A percentile compares a stretch with the other conserved stretches of the same genome.
Conservation (phyloP, 768 basidiomycete species). For the Boletus vermiculosoides region DNA sequence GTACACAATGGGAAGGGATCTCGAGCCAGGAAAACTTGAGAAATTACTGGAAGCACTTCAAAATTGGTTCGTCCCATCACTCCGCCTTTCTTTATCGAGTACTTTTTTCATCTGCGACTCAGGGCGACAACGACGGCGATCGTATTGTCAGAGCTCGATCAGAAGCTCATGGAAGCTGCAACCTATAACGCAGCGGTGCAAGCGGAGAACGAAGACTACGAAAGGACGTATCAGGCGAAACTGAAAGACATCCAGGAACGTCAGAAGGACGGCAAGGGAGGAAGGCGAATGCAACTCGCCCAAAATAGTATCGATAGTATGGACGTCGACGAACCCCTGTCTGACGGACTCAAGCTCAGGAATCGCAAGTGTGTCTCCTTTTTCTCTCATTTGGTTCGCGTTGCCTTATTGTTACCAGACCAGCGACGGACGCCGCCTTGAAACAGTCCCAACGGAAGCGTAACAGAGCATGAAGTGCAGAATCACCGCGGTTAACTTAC, state of each 20-base stretch:
- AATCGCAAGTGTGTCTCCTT: constrained; percentile 55
- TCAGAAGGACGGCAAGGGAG: constrained; percentile 55
- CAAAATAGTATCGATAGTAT: constrained; percentile 41
- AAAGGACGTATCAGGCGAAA: constrained; percentile 47
- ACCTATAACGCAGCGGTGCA: constrained; percentile 42
- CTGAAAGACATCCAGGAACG: constrained; percentile 65
- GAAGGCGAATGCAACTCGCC: constrained; percentile 24
- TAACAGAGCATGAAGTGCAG: constrained; percentile 44
- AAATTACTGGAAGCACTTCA: constrained; percentile 58
- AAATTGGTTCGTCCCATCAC: constrained; percentile 52
- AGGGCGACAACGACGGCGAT: constrained; percentile 72
- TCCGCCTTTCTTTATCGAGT: background rate
- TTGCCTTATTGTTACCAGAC: constrained; percentile 7
- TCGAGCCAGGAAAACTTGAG: constrained; percentile 72
- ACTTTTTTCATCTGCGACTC: constrained; percentile 9
- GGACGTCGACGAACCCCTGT: constrained; percentile 64
- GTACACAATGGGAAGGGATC: constrained; percentile 88
- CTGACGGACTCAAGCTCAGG: constrained; percentile 47
- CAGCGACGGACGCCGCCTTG: constrained; percentile 40
- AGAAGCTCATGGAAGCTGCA: constrained; percentile 59
- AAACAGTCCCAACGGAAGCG: constrained; percentile 56
- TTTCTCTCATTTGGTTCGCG: background rate
- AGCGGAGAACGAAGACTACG: constrained; percentile 50
- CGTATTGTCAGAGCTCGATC: constrained; percentile 71
- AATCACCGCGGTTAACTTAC: background rate